phyloP scores from a whole-genome alignment of 345 rosid species.

The Eucalyptus decipiens region DNA sequence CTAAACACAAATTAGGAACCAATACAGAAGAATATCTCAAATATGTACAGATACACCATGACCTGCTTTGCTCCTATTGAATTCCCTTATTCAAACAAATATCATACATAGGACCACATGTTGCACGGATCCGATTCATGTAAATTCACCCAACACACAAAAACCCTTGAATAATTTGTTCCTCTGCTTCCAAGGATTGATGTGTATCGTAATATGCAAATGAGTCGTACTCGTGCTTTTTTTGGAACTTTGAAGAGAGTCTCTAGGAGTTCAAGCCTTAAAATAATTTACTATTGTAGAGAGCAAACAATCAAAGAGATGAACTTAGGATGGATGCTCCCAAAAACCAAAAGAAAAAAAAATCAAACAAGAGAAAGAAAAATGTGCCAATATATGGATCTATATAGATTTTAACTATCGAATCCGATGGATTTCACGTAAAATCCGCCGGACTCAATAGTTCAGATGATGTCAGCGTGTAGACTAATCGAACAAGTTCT shows the following conservation, averaged over 20 bases:
- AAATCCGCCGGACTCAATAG: neutral
- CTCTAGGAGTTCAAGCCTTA: neutral
- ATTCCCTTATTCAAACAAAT: neutral
- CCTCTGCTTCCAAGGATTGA: neutral
- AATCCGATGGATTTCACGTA: neutral
- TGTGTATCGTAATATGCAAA: neutral
- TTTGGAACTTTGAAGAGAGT: neutral
- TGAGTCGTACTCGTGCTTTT: neutral
- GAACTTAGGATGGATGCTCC: neutral
- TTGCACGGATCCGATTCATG: neutral
- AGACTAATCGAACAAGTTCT: conserved; percentile 45
- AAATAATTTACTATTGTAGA: neutral
- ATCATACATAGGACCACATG: neutral
- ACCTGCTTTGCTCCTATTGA: neutral
- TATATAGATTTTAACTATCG: neutral
- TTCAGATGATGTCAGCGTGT: neutral
- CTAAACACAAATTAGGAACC: neutral
- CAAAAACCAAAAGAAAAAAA: neutral
- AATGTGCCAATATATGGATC: neutral
- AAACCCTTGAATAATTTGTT: neutral
- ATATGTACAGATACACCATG: neutral
- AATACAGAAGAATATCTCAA: neutral
- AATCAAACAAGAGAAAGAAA: neutral
- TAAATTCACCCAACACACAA: neutral
- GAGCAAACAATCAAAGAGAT: neutral